These are phyloP conservation scores for Colletotrichum shisoi DNA, from an alignment of 2,329 filamentous ascomycete genomes.

Conservation along the genomic window DNA sequence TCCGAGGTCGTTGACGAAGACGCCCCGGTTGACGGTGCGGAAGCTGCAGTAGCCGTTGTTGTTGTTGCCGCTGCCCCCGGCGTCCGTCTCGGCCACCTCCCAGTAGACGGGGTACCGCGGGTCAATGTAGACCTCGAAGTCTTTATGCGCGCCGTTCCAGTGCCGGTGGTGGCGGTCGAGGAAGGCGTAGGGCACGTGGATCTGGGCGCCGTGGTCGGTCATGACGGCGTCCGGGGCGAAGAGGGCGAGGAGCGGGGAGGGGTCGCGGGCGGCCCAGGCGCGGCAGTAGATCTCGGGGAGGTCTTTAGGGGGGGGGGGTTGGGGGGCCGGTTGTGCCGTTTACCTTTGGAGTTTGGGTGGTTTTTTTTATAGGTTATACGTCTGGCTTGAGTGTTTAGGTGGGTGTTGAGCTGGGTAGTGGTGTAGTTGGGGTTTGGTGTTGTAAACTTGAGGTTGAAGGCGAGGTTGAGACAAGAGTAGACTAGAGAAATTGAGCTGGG, in stretches of 20 bases:
- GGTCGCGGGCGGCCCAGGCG: conserved; percentile 28
- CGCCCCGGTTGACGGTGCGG: conserved; percentile 30
- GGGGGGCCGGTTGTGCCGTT: not conserved
- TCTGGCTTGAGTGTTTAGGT: not conserved
- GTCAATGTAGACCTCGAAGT: conserved; percentile 32
- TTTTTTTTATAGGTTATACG: no score
- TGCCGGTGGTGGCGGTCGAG: conserved; percentile 33
- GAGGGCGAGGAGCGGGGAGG: conserved; percentile 12
- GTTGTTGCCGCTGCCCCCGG: not conserved
- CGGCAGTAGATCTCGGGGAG: conserved; percentile 25
- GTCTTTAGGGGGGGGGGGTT: conserved; percentile 12
- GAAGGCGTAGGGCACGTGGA: conserved; percentile 24
- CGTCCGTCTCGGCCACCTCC: conserved; percentile 22
- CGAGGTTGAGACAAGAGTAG: not conserved
- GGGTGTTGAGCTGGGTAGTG: no score
- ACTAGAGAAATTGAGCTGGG: not conserved
- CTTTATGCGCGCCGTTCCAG: conserved; percentile 29
- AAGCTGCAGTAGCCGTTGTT: conserved; percentile 31
- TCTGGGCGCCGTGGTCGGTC: conserved; percentile 34
- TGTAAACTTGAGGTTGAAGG: not conserved
- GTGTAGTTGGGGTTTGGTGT: not conserved
- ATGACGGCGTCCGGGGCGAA: conserved; percentile 26
- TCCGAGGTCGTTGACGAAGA: conserved; percentile 31
- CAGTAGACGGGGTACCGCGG: conserved; percentile 27
- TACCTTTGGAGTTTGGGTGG: not conserved